Evolutionary conservation across 768 basidiomycete species (phyloP), one percentile per base, ranked within the genome.

Genomic region (Galerina sulciceps): DNA sequence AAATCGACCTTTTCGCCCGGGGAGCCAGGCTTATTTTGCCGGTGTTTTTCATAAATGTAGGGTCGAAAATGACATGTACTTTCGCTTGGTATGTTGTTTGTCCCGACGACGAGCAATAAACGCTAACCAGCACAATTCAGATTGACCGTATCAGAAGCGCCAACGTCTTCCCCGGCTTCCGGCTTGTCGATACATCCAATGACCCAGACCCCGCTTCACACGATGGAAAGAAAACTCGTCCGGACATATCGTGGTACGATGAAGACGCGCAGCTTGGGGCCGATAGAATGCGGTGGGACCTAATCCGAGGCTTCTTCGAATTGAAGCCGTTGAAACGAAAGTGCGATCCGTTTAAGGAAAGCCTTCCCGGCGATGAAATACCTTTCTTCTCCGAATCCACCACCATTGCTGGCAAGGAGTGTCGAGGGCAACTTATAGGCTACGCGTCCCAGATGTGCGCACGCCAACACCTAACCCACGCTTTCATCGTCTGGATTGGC

Each of bases 321-420:
- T 22, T 69, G 53, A 71, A 69, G 45, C n/a, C 46, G 22, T 11
- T 41, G 10, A 23, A 10, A 2, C 14, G 37, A 26, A 31, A 31
- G 8, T 31, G 26, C 26, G 26, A 31, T 8, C 26, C 26, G 8
- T 31, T 31, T 8, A 4, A 31, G 26, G 26, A 31, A 8, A 31
- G 26, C 26, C 26, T 8, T 31, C 26, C 8, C 26, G 26, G 8
- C 8, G 26, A 31, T 31, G 26, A 31, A 31, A 8, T 5, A 5
- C 26, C 26, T 31, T 31, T 31, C 26, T 31, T 31, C 26, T 31
- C 26, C 8, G 26, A 31, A 8, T 31, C 26, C 26, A 31, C 26
- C 26, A 31, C 26, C 26, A 31, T 31, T 31, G 26, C 5, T 31
- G 26, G 26, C 26, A 4, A 31, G 26, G 26, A 31, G 8, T 31